Evolutionary conservation across 139 green algal species (phyloP).

Genomic region (Coelastrella sp.): DNA sequence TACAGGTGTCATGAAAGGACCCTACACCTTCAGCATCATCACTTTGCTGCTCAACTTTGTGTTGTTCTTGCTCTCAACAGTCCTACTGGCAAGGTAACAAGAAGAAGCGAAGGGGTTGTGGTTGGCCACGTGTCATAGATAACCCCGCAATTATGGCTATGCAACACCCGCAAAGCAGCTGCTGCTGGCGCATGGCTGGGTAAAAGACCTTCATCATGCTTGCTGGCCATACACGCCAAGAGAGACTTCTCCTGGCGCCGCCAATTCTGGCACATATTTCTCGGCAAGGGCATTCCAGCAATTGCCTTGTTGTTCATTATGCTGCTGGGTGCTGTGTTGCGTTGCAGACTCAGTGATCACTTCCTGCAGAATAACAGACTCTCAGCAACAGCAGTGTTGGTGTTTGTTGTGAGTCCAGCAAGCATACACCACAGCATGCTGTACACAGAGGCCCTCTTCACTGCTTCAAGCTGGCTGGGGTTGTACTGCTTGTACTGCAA

Average conservation of each 20-base stretch:
- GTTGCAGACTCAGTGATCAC: constrained; percentile 55
- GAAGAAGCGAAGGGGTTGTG: too few relatives aligned
- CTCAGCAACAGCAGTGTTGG: constrained; percentile 64
- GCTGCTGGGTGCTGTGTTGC: too few relatives aligned
- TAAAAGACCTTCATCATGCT: too few relatives aligned
- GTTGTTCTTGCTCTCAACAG: constrained; percentile 57
- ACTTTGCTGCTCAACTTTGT: constrained; percentile 57
- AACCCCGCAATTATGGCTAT: too few relatives aligned
- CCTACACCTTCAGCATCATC: constrained; percentile 10
- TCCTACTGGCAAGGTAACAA: constrained; percentile 58
- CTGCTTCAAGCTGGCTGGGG: constrained; percentile 65
- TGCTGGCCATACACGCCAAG: too few relatives aligned
- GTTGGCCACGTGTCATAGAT: too few relatives aligned
- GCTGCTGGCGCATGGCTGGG: too few relatives aligned
- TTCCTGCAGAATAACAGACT: constrained; percentile 61
- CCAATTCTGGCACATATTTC: too few relatives aligned
- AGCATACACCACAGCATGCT: constrained; percentile 83
- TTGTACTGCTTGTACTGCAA: constrained; percentile 68
- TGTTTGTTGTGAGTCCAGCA: constrained; percentile 86
- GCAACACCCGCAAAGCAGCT: too few relatives aligned
- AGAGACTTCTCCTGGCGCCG: too few relatives aligned
- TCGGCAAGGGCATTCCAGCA: too few relatives aligned
- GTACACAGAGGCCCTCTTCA: constrained; percentile 92
- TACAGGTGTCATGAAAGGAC: not conserved
- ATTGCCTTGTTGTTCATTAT: too few relatives aligned